These are phyloP conservation scores for Plasmopara viticola DNA, from an alignment of 352 stramenopile species.

Conservation along the genomic window DNA sequence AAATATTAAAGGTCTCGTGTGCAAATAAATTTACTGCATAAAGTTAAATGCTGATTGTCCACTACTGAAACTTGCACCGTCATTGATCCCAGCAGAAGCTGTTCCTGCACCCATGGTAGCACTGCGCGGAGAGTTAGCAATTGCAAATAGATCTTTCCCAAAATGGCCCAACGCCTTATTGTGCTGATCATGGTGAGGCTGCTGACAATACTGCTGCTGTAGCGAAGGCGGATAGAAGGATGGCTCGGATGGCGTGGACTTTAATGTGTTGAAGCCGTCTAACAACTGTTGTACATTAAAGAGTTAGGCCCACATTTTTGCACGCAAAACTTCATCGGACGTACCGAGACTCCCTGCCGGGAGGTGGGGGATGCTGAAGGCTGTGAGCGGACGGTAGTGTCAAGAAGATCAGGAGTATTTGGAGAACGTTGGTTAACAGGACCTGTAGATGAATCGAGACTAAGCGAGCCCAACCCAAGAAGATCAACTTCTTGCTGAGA, in stretches of 20 bases:
- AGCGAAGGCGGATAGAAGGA: slow-evolving; percentile 28
- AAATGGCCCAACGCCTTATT: slow-evolving; percentile 70
- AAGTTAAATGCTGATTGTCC: slow-evolving; percentile 84
- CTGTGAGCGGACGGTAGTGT: slow-evolving; percentile 18
- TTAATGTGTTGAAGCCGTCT: slow-evolving; percentile 46
- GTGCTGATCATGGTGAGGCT: slow-evolving; percentile 39
- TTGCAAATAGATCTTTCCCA: slow-evolving; percentile 81
- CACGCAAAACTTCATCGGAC: slow-evolving; percentile 16
- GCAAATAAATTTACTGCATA: slow-evolving; percentile 51
- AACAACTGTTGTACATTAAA: slow-evolving; percentile 19
- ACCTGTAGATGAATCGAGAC: slow-evolving; percentile 30
- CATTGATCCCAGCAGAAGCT: slow-evolving; percentile 6
- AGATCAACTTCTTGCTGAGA: slow-evolving; percentile 67
- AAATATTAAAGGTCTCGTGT: background rate
- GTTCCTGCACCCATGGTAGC: slow-evolving; percentile 15
- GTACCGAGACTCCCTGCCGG: slow-evolving; percentile 54
- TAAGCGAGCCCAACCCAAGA: slow-evolving; percentile 59
- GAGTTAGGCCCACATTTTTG: background rate
- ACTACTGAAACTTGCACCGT: slow-evolving; percentile 17
- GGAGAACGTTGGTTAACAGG: slow-evolving; percentile 9
- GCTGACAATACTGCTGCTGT: slow-evolving; percentile 30
- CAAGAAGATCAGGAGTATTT: slow-evolving; percentile 18
- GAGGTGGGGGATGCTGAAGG: slow-evolving; percentile 15
- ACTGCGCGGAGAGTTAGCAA: slow-evolving; percentile 73
- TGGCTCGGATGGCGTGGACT: slow-evolving; percentile 25